Base-by-base conservation (phyloP, 257 asterid genomes). In the Buddleja alternifolia region DNA sequence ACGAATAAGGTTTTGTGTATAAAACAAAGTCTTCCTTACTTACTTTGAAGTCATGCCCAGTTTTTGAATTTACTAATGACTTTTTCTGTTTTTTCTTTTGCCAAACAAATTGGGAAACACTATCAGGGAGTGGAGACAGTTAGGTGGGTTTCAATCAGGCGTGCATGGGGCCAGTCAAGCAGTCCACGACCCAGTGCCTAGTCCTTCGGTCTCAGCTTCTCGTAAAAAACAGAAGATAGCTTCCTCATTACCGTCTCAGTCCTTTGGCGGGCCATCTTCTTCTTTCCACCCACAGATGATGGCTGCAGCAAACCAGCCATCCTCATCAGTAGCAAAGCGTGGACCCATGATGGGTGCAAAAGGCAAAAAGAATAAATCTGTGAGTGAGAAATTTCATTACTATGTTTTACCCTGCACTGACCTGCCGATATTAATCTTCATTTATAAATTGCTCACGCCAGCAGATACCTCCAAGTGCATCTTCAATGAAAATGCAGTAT, bases 61-160 rank as follows among this genome's bases (percentile, higher is more conserved):
- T 57, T 50, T 48, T 46, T 34, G 36, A 39, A 60, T 61, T 21
- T 78, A 42, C 54, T 56, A 68, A 41, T 24, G 23, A 40, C 67
- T 69, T 46, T 47, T 29, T 45, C 41, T 71, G 34, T 57, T 66
- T 15, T 71, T 57, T 60, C 42, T 36, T 76, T 51, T 66, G 37
- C 34, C 55, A 32, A 63, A 61, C 19, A 65, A 59, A 47, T 71
- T 67, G 58, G 69, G 32, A 17, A 71, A 76, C 50, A 36, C 73
- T 48, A 52, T 62, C 61, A 89, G 96, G 79, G 96, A 89, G 74
- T 86, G 94, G 92, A 84, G 94, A 71, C 83, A 80, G 74, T 77
- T 90, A 6, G 81, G 83, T 46, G 84, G 77, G 52, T 75, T 58
- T 68, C 93, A 82, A 66, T 80, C 83, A n/a, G 81, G 77, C 63